phyloP scores from a whole-genome alignment of 2,329 filamentous ascomycete genomes.

The Stromatinia cepivora region DNA sequence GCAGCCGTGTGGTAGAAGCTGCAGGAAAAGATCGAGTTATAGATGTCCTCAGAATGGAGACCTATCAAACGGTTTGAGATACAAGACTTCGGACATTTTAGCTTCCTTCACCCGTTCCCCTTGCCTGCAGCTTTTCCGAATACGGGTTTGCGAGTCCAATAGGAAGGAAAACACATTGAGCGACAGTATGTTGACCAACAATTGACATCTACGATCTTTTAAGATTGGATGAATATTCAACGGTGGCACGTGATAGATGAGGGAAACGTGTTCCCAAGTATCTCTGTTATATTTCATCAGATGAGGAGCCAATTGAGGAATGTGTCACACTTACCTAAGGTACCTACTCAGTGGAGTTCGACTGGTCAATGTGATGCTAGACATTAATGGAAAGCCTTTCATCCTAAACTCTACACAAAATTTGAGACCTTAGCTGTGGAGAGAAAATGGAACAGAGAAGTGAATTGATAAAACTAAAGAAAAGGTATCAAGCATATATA shows the following conservation, averaged over 20 bases:
- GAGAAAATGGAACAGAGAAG: background rate
- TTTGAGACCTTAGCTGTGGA: background rate
- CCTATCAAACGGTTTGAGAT: slow-evolving; percentile 5
- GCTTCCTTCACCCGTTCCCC: background rate
- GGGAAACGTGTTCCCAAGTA: background rate
- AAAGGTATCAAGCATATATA: background rate
- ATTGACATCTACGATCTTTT: slow-evolving; percentile 3
- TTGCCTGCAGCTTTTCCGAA: slow-evolving; percentile 4
- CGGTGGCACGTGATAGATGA: slow-evolving; percentile 3
- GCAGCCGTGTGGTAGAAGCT: slow-evolving; percentile 3
- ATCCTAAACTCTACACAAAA: background rate
- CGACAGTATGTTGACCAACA: background rate
- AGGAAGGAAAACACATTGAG: background rate
- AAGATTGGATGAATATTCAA: slow-evolving; percentile 18
- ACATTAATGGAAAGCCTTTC: background rate
- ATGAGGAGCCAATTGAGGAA: background rate
- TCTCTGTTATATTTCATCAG: slow-evolving; percentile 7
- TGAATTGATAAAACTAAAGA: background rate
- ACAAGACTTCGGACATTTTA: background rate
- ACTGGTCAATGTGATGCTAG: background rate
- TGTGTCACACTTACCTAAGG: background rate
- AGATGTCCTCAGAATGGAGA: background rate
- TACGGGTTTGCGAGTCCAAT: background rate
- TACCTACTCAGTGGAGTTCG: background rate
- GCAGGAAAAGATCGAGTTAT: slow-evolving; percentile 6